A percentile compares a stretch with the other conserved stretches of the same genome.
These are phyloP conservation scores for Coniochaeta sp. DNA, from an alignment of 2,329 filamentous ascomycete genomes.

Conservation along the genomic window DNA sequence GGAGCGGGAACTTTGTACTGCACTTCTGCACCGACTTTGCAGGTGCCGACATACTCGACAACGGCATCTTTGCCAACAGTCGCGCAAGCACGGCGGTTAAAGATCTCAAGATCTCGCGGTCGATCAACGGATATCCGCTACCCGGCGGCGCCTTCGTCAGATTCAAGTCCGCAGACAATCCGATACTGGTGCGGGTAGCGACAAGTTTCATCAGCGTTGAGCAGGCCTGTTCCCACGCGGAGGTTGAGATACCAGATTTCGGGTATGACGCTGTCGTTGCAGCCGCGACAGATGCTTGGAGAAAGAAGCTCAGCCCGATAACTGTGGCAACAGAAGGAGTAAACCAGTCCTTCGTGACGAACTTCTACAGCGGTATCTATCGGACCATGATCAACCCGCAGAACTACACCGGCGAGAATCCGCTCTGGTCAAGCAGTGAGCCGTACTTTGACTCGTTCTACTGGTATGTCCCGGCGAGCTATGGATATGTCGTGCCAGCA, in stretches of 20 bases:
- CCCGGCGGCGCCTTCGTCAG: constrained; percentile 58
- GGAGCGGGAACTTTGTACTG: constrained; percentile 49
- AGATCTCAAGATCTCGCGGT: constrained; percentile 37
- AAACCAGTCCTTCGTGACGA: constrained; percentile 44
- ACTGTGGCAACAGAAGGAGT: constrained; percentile 44
- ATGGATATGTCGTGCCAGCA: not conserved
- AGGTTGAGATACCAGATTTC: constrained; percentile 60
- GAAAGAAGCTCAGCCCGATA: constrained; percentile 51
- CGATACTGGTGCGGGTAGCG: constrained; percentile 58
- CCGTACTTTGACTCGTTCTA: constrained; percentile 73
- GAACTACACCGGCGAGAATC: constrained; percentile 68
- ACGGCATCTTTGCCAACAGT: constrained; percentile 53
- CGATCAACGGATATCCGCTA: constrained; percentile 44
- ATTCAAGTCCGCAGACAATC: constrained; percentile 42
- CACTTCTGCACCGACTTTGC: constrained; percentile 63
- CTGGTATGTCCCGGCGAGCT: constrained; percentile 39
- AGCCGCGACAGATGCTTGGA: constrained; percentile 51
- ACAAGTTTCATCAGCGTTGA: constrained; percentile 60
- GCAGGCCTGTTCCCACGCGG: constrained; percentile 61
- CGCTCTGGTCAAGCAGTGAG: constrained; percentile 55
- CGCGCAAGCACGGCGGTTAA: constrained; percentile 41
- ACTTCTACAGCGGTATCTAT: constrained; percentile 67
- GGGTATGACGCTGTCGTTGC: constrained; percentile 49
- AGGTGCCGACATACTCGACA: constrained; percentile 49
- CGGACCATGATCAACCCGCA: constrained; percentile 66